These are phyloP conservation scores for Populus tomentosa DNA, from an alignment of 441 rosid genomes.

Conservation along the genomic window DNA sequence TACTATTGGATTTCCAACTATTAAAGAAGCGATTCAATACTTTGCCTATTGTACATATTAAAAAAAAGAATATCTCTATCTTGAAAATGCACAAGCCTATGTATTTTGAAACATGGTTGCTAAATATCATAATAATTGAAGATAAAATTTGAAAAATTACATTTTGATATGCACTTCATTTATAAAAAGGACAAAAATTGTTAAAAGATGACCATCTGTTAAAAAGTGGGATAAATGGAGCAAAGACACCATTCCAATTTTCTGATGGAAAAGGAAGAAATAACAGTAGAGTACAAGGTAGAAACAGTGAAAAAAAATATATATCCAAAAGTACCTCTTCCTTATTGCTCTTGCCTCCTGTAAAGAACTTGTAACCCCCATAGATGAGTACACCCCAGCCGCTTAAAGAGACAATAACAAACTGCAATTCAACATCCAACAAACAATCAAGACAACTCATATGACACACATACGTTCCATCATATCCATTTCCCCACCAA, in stretches of 20 bases:
- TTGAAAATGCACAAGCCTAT: not conserved
- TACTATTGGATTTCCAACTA: not conserved
- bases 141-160: too few relatives aligned
- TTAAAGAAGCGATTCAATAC: not conserved
- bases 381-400: conserved; percentile 76
- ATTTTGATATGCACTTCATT: too few relatives aligned
- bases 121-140: not conserved
- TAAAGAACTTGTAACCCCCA: conserved; percentile 62
- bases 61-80: not conserved
- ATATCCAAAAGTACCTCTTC: conserved; percentile 51
- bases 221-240: not conserved
- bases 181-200: too few relatives aligned
- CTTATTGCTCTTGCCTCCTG: conserved; percentile 54
- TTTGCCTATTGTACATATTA: not conserved
- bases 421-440: conserved; percentile 42
- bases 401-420: conserved; percentile 77
- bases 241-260: not conserved
- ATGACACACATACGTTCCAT: not conserved
- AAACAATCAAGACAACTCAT: conserved; percentile 14
- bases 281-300: not conserved
- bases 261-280: not conserved
- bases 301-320: not conserved
- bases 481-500: not conserved
- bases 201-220: not conserved
- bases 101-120: not conserved